Conservation (phyloP, 352 stramenopile species). For the Pilasporangium apinafurcum region DNA sequence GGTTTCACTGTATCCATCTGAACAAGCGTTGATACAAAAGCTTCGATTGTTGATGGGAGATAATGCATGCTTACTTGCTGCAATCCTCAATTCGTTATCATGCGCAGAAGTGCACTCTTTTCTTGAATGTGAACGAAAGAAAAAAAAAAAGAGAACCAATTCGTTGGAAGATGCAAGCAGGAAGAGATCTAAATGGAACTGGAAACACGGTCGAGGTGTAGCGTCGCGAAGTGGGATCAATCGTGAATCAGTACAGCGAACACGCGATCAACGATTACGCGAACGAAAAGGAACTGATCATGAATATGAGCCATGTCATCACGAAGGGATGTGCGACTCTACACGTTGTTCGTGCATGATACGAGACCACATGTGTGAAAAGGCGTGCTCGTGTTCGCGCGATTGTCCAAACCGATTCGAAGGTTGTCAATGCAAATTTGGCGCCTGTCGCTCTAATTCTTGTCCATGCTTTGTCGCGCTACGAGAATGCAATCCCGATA, state of each 20-base stretch:
- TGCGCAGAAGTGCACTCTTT: neutral
- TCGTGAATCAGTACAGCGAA: constrained; percentile 3
- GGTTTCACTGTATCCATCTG: neutral
- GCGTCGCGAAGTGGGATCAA: constrained; percentile 4
- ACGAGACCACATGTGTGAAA: constrained; percentile 37
- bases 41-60: neutral
- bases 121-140: neutral
- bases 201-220: constrained; percentile 4
- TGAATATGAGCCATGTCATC: constrained; percentile 8
- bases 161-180: neutral
- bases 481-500: constrained; percentile 53
- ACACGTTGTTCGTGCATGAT: constrained; percentile 10
- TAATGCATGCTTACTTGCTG: neutral
- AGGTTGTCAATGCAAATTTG: constrained; percentile 33
- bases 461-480: constrained; percentile 45
- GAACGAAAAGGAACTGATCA: neutral
- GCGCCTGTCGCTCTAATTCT: constrained; percentile 34
- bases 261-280: neutral
- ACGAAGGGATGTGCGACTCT: constrained; percentile 8
- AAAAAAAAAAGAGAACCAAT: neutral
- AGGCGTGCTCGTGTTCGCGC: constrained; percentile 29
- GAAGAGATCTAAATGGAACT: neutral
- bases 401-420: constrained; percentile 47
- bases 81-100: neutral
- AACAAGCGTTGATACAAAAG: constrained; percentile 1